Conservation (phyloP, 768 basidiomycete species). For the Tulasnella sp. region DNA sequence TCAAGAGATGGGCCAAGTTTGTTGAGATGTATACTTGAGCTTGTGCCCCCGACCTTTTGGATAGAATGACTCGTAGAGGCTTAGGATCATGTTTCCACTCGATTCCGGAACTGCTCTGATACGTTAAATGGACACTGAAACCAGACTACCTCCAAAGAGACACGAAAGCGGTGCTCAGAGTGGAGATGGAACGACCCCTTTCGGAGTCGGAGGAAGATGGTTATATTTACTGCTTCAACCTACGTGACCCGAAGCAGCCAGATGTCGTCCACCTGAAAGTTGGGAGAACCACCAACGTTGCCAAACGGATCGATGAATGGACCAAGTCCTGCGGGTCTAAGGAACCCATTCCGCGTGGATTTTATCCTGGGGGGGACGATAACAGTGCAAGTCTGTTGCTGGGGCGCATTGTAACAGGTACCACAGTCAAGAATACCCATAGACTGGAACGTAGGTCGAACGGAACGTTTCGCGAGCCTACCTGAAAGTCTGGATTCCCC, state of each 20-base stretch:
- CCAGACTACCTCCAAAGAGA: slow-evolving; percentile 47
- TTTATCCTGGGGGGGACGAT: slow-evolving; percentile 46
- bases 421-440: slow-evolving; percentile 53
- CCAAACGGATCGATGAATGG: slow-evolving; percentile 67
- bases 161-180: slow-evolving; percentile 45
- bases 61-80: no score
- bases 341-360: slow-evolving; percentile 58
- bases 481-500: no score
- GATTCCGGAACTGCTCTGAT: no score
- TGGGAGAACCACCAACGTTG: slow-evolving; percentile 61
- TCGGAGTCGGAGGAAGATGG: slow-evolving; percentile 48
- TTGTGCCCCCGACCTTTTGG: no score
- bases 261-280: slow-evolving; percentile 12
- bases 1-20: slow-evolving; percentile 67
- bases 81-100: no score
- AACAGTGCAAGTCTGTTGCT: slow-evolving; percentile 41
- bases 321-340: slow-evolving; percentile 68
- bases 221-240: slow-evolving; percentile 74
- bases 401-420: slow-evolving; percentile 49
- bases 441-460: slow-evolving; percentile 43
- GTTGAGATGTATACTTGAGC: no score
- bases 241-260: slow-evolving; percentile 39
- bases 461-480: no score
- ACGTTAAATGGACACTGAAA: no score
- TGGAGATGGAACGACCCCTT: slow-evolving; percentile 41